Conservation (phyloP, 176 grass and related monocot genomes). For the Triticum monococcum region DNA sequence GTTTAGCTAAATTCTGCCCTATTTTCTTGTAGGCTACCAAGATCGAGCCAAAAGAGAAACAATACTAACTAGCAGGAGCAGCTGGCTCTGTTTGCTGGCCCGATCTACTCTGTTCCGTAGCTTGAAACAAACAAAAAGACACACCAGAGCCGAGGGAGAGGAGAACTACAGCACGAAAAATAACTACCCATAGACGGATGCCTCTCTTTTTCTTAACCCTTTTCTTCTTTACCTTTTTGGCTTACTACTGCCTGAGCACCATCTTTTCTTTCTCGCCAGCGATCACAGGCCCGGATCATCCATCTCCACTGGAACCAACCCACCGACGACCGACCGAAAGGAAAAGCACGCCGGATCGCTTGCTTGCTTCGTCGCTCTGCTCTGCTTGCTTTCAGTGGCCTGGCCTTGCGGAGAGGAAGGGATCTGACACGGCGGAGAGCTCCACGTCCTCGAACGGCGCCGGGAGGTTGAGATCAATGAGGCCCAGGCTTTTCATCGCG, state of each 20-base stretch:
- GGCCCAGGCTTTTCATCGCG: constrained; percentile 25
- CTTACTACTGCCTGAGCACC: constrained; percentile 25
- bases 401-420: constrained; percentile 38
- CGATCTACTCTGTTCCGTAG: constrained; percentile 27
- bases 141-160: constrained; percentile 10
- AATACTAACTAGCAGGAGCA: background rate
- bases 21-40: background rate
- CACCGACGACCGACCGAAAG: background rate
- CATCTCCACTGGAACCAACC: constrained; percentile 26
- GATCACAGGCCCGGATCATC: constrained; percentile 26
- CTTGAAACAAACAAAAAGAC: constrained; percentile 45
- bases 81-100: constrained; percentile 11
- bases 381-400: constrained; percentile 37
- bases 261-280: background rate
- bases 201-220: background rate
- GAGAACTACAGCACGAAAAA: background rate
- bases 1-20: constrained; percentile 21
- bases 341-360: constrained; percentile 25
- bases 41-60: background rate
- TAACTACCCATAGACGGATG: constrained; percentile 31
- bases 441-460: constrained; percentile 48
- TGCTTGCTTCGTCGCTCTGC: constrained; percentile 10
- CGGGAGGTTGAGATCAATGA: constrained; percentile 71
- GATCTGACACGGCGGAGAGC: constrained; percentile 57
- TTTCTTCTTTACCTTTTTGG: constrained; percentile 38